A percentile compares a stretch with the other conserved stretches of the same genome.
These are phyloP conservation scores for Aquilaria malaccensis DNA, from an alignment of 345 rosid species.

Conservation along the genomic window DNA sequence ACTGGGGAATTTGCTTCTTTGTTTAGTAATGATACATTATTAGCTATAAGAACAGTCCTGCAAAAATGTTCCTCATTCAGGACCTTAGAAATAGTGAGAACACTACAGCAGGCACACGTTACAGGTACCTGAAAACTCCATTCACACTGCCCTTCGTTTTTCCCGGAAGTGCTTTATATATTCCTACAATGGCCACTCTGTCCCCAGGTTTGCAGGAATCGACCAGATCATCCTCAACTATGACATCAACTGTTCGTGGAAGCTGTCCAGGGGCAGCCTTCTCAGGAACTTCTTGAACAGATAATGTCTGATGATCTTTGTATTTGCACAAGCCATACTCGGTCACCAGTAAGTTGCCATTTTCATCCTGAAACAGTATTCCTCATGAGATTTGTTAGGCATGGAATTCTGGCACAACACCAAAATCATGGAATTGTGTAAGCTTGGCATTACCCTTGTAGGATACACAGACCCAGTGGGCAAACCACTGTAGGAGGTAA, in stretches of 20 bases:
- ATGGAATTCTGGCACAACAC: slow-evolving; percentile 1
- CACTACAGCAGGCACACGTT: background rate
- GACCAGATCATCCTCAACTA: slow-evolving; percentile 95
- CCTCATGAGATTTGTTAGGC: slow-evolving; percentile 9
- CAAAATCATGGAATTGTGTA: slow-evolving; percentile 3
- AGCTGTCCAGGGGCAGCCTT: slow-evolving; percentile 99
- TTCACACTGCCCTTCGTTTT: slow-evolving; percentile 92
- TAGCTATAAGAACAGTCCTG: slow-evolving; percentile 92
- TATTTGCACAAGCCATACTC: slow-evolving; percentile 92
- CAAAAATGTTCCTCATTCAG: slow-evolving; percentile 20
- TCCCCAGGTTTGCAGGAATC: slow-evolving; percentile 99
- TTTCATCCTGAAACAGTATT: slow-evolving; percentile 63
- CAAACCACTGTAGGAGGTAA: slow-evolving; percentile 76
- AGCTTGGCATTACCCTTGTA: slow-evolving; percentile 62
- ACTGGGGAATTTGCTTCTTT: slow-evolving; percentile 97
- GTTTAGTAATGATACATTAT: slow-evolving; percentile 81
- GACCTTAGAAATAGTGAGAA: slow-evolving; percentile 1
- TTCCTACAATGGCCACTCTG: slow-evolving; percentile 84
- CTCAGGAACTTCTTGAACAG: slow-evolving; percentile 98
- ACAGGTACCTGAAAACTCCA: slow-evolving; percentile 85
- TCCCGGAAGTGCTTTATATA: slow-evolving; percentile 96
- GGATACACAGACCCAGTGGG: slow-evolving; percentile 99
- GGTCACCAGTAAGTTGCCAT: slow-evolving; percentile 85
- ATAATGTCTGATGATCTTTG: slow-evolving; percentile 96
- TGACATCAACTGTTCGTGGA: slow-evolving; percentile 91